A percentile compares a stretch with the other conserved stretches of the same genome.
These are phyloP conservation scores for Rhodotorula babjevae DNA, from an alignment of 768 basidiomycete genomes.

Conservation along the genomic window DNA sequence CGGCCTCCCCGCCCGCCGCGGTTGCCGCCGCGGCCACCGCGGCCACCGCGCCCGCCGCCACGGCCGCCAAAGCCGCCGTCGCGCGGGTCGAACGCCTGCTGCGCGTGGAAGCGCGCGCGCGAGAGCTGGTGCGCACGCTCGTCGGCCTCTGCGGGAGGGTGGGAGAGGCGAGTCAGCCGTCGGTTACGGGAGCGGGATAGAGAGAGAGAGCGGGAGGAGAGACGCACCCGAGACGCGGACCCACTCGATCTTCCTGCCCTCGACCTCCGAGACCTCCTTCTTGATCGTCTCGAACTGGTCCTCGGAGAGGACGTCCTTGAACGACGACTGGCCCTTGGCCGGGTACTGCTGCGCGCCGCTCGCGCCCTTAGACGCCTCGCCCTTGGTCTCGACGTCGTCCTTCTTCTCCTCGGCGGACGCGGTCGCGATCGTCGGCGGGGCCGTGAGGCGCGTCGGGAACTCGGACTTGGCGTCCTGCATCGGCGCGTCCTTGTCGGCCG, in stretches of 20 bases:
- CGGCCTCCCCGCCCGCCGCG: conserved; percentile 8
- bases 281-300: conserved; percentile 56
- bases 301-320: conserved; percentile 66
- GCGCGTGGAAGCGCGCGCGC: conserved; percentile 40
- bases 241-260: conserved; percentile 54
- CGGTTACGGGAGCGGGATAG: no score
- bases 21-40: conserved; percentile 13
- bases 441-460: conserved; percentile 31
- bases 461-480: conserved; percentile 36
- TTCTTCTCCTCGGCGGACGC: conserved; percentile 21
- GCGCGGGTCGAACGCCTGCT: conserved; percentile 31
- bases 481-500: conserved; percentile 2
- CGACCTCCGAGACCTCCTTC: conserved; percentile 20
- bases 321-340: conserved; percentile 61
- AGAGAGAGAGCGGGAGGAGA: neutral
- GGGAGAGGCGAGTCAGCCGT: neutral
- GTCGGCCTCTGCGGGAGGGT: conserved; percentile 32
- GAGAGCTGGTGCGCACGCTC: conserved; percentile 41
- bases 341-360: conserved; percentile 28
- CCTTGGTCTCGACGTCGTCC: neutral
- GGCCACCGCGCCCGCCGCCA: conserved; percentile 13
- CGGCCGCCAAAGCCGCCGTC: conserved; percentile 31
- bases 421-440: conserved; percentile 25
- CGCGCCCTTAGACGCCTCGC: neutral
- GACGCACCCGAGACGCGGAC: conserved; percentile 54